Conservation (phyloP, 805 yeast genomes). For the Saturnispora galanensis region DNA sequence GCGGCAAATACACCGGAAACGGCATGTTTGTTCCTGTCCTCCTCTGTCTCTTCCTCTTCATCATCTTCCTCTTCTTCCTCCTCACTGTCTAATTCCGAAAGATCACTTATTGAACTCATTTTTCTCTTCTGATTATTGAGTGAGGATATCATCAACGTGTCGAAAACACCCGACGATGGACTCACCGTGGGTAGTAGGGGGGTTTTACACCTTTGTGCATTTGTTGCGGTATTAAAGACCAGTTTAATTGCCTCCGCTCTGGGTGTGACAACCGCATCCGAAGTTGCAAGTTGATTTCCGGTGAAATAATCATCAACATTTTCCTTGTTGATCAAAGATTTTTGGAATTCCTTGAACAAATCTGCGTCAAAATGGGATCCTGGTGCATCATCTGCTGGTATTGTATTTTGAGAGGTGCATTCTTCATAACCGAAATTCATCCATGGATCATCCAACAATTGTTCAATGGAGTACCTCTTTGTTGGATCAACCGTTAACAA, state of each 20-base stretch:
- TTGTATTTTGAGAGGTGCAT: slow-evolving; percentile 6
- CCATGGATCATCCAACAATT: slow-evolving; percentile 69
- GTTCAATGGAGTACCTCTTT: slow-evolving; percentile 56
- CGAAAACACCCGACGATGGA: slow-evolving; percentile 9
- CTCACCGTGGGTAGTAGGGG: neutral
- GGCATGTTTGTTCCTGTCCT: neutral
- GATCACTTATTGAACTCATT: slow-evolving; percentile 7
- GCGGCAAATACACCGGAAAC: neutral
- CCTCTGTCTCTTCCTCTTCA: slow-evolving; percentile 2
- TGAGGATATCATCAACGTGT: slow-evolving; percentile 12
- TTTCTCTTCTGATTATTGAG: slow-evolving; percentile 1
- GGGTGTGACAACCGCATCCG: slow-evolving; percentile 21
- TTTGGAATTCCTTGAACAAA: slow-evolving; percentile 22
- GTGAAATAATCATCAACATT: slow-evolving; percentile 18
- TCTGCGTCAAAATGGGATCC: slow-evolving; percentile 20
- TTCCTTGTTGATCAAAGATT: slow-evolving; percentile 16
- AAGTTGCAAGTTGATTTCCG: slow-evolving; percentile 9
- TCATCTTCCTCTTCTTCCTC: slow-evolving; percentile 15
- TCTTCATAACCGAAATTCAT: slow-evolving; percentile 25
- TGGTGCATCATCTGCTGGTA: slow-evolving; percentile 25
- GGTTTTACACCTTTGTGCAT: slow-evolving; percentile 18
- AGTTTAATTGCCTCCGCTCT: slow-evolving; percentile 30
- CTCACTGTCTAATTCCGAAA: slow-evolving; percentile 16
- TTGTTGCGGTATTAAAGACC: slow-evolving; percentile 29
- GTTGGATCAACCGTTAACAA: slow-evolving; percentile 63